Evolutionary conservation across 2,329 filamentous ascomycete species (phyloP), one percentile per base, ranked within the genome.

Genomic region (Truncatella angustata): DNA sequence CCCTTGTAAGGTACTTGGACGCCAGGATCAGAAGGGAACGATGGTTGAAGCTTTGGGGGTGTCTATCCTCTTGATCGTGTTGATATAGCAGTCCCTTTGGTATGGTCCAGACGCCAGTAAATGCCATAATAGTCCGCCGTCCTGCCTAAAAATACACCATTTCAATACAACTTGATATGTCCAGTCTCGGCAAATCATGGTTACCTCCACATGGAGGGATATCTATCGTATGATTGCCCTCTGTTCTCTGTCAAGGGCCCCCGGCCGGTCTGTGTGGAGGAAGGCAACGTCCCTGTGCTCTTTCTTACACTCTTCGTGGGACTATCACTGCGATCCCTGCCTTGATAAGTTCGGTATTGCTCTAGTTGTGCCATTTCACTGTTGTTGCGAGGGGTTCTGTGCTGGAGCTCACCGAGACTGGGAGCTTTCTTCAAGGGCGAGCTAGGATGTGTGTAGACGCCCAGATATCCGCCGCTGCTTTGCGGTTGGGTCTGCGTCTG

Each of bases 351-450:
- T 40, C 64, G 60, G 48, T 63, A 66, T 66, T 84, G 80, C 63
- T 84, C 81, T 16, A 77, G 66, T 4, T 77, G 78, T 2, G 82
- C 83, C 79, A 85, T 82, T 61, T 86, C 82, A 36, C 79, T 74
- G 4, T 81, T 83, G 60, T 84, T 86, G 39, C 78, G 74, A 2
- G 82, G 82, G 34, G 79, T 79, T 6, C 64, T 47, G 64, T 68
- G 59, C 63, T 70, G 59, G 39, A 84, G 74, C 52, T 88, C 69
- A 70, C 82, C 70, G 73, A 90, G 60, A 76, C 84, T 84, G 12
- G 75, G 75, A 2, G 88, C 79, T 67, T 96, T 96, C 62, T 91
- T 87, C 11, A 97, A 70, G 0, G 93, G 93, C 10, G 90, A 96
- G 36, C 86, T 88, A 5, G 85, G 85, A 66, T 96, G 90, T 5